A percentile compares a stretch with the other conserved stretches of the same genome.
Conservation (phyloP, 495 filamentous ascomycete genomes). For the Podospora tetraspora region DNA sequence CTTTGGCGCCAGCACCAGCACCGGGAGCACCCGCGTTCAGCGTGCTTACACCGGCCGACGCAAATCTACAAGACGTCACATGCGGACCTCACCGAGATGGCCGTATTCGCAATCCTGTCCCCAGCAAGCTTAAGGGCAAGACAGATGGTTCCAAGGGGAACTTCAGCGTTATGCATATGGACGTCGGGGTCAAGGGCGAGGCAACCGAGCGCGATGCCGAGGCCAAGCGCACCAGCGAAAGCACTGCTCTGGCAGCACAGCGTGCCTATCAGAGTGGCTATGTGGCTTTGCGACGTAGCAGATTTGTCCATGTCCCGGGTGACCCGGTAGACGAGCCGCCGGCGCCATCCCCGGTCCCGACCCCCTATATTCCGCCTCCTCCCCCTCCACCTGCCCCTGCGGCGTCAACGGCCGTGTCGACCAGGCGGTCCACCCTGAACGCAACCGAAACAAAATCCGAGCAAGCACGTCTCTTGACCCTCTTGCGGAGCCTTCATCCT, state of each 20-base stretch:
- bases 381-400: neutral
- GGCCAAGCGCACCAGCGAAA: slow-evolving; percentile 53
- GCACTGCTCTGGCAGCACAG: slow-evolving; percentile 48
- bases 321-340: slow-evolving; percentile 6
- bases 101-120: slow-evolving; percentile 52
- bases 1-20: neutral
- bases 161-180: slow-evolving; percentile 56
- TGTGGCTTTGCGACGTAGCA: slow-evolving; percentile 44
- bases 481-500: slow-evolving; percentile 48
- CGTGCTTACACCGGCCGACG: slow-evolving; percentile 16
- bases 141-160: slow-evolving; percentile 54
- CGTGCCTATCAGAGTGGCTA: slow-evolving; percentile 48
- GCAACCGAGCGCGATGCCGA: slow-evolving; percentile 44
- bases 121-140: slow-evolving; percentile 53
- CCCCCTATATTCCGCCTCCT: slow-evolving; percentile 23
- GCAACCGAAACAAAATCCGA: slow-evolving; percentile 49
- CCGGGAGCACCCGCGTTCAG: slow-evolving; percentile 11
- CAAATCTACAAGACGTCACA: slow-evolving; percentile 22
- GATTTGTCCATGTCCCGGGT: slow-evolving; percentile 33
- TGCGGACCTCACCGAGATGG: slow-evolving; percentile 38
- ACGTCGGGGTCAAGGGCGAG: slow-evolving; percentile 39
- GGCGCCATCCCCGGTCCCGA: slow-evolving; percentile 6
- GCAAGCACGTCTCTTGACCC: slow-evolving; percentile 50
- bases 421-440: slow-evolving; percentile 30
- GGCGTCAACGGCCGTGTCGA: neutral